These are phyloP conservation scores for Chalaropsis ovoidea DNA, from an alignment of 2,329 filamentous ascomycete genomes.

Conservation along the genomic window DNA sequence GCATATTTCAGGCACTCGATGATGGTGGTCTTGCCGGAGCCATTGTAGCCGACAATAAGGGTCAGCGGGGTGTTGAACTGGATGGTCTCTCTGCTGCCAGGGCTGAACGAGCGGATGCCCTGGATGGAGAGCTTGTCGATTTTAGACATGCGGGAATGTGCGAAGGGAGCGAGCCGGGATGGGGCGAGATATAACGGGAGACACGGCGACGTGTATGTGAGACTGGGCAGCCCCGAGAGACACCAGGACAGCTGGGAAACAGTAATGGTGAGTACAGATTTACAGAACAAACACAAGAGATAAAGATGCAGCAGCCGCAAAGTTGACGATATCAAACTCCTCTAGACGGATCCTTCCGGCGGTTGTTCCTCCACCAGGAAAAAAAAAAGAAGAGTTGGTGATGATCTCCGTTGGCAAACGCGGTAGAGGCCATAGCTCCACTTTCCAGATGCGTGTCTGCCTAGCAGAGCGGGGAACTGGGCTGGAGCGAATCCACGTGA, in stretches of 20 bases:
- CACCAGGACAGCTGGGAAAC: neutral
- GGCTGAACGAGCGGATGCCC: conserved; percentile 78
- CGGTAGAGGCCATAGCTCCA: neutral
- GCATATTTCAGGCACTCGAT: conserved; percentile 98
- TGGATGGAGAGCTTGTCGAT: conserved; percentile 83
- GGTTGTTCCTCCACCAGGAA: neutral
- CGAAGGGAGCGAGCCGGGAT: neutral
- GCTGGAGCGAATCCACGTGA: conserved; percentile 9
- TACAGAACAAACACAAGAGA: too few species aligned
- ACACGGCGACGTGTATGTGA: too few species aligned
- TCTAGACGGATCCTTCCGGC: neutral
- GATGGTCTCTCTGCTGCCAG: conserved; percentile 63
- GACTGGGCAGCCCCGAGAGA: neutral
- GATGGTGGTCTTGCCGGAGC: conserved; percentile 96
- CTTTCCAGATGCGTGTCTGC: neutral
- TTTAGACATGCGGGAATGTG: conserved; percentile 48
- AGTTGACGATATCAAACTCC: neutral
- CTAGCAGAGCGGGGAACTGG: neutral
- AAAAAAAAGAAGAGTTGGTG: too few species aligned
- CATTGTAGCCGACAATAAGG: conserved; percentile 93
- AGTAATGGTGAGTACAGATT: neutral
- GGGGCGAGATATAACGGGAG: neutral
- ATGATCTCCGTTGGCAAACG: neutral
- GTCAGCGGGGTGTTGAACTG: conserved; percentile 85
- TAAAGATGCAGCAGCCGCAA: too few species aligned